phyloP scores from a whole-genome alignment of 495 filamentous ascomycete species.

The Penicillium diatomitis region DNA sequence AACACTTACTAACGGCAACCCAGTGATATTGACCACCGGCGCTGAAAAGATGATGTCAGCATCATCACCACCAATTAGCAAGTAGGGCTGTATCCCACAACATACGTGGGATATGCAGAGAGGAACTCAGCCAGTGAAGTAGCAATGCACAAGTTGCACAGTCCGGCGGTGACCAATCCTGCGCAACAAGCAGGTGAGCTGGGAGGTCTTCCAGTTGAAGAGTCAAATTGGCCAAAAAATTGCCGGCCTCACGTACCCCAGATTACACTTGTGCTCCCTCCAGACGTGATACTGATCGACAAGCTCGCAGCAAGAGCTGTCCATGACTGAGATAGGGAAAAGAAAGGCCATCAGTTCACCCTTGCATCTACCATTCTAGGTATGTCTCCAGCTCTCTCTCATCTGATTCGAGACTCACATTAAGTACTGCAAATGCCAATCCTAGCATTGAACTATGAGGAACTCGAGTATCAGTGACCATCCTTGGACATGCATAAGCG shows the following conservation, averaged over 20 bases:
- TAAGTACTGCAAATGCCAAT: slow-evolving; percentile 39
- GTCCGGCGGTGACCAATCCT: slow-evolving; percentile 57
- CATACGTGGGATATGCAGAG: slow-evolving; percentile 56
- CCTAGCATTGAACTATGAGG: slow-evolving; percentile 32
- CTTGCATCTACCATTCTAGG: too few relatives aligned
- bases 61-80: background rate
- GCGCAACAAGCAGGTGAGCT: background rate
- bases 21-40: slow-evolving; percentile 62
- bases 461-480: background rate
- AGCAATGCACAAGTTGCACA: slow-evolving; percentile 60
- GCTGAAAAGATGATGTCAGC: slow-evolving; percentile 11
- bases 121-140: slow-evolving; percentile 62
- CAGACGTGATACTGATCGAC: slow-evolving; percentile 35
- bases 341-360: background rate
- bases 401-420: slow-evolving; percentile 15
- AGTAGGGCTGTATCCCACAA: background rate
- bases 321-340: slow-evolving; percentile 22
- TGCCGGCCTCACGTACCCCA: slow-evolving; percentile 26
- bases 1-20: slow-evolving; percentile 46
- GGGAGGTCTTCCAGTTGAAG: background rate
- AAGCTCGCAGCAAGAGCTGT: slow-evolving; percentile 37
- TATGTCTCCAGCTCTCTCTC: too few relatives aligned
- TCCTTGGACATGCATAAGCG: background rate
- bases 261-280: slow-evolving; percentile 36
- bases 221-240: background rate